A percentile compares a stretch with the other conserved stretches of the same genome.
These are phyloP conservation scores for Barnettozyma californica DNA, from an alignment of 805 yeast species.

Conservation along the genomic window DNA sequence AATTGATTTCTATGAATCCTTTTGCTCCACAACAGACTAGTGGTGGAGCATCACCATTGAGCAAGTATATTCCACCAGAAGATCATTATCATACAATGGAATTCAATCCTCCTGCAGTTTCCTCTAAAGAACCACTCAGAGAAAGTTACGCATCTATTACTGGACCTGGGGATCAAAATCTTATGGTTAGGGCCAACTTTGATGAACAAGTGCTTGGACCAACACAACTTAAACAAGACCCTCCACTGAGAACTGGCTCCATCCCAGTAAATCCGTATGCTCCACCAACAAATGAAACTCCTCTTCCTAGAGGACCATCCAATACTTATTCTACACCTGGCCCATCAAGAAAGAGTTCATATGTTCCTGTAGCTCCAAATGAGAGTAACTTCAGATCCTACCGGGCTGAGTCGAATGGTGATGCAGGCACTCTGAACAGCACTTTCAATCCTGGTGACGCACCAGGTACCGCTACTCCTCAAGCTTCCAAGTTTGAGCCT, in stretches of 20 bases:
- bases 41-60: background rate
- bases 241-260: constrained; percentile 2
- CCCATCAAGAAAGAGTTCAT: constrained; percentile 7
- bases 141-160: background rate
- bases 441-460: constrained; percentile 4
- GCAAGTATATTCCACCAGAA: background rate
- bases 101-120: background rate
- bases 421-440: constrained; percentile 1
- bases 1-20: background rate
- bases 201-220: background rate
- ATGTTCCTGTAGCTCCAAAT: constrained; percentile 2
- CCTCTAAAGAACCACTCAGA: background rate
- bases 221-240: background rate
- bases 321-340: background rate
- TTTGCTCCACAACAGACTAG: background rate
- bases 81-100: no score
- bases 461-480: constrained; percentile 2
- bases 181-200: no score
- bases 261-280: constrained; percentile 12
- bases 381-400: constrained; percentile 9
- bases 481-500: constrained; percentile 11
- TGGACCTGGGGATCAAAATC: background rate
- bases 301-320: background rate
- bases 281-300: background rate
- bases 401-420: constrained; percentile 5